Percentiles rank a stretch among this genome's conserved stretches.
Evolutionary conservation across 2,329 filamentous ascomycete species (phyloP).

Genomic region (Hypoxylon sp.): DNA sequence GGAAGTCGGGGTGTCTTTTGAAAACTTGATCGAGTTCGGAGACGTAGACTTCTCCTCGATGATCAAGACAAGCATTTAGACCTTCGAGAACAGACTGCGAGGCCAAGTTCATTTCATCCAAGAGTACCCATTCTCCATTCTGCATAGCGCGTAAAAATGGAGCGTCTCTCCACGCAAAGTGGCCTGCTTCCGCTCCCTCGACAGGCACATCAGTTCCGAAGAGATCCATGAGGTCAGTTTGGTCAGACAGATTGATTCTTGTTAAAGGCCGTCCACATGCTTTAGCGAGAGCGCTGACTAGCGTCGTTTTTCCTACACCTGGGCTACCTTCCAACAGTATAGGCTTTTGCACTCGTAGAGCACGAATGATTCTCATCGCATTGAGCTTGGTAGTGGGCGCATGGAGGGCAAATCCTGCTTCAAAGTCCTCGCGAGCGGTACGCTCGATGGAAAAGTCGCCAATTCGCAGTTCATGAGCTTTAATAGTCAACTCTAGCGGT

Average conservation of each 20-base stretch:
- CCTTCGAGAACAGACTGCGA: conserved; percentile 97
- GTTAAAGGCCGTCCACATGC: conserved; percentile 87
- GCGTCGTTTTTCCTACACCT: conserved; percentile 97
- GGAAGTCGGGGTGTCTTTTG: conserved; percentile 87
- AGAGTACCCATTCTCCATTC: conserved; percentile 92
- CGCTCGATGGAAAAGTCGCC: conserved; percentile 81
- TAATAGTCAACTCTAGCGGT: conserved; percentile 71
- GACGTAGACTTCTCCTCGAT: conserved; percentile 95
- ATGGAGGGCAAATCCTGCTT: conserved; percentile 81
- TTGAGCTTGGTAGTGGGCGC: conserved; percentile 93
- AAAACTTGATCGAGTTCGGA: conserved; percentile 97
- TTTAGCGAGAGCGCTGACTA: conserved; percentile 87
- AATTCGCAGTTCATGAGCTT: conserved; percentile 71
- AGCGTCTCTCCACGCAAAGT: conserved; percentile 95
- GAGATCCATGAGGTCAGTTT: conserved; percentile 97
- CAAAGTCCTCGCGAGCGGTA: conserved; percentile 63
- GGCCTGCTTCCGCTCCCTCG: conserved; percentile 90
- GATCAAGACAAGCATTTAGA: conserved; percentile 95
- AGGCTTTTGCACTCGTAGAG: conserved; percentile 89
- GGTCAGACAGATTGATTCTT: conserved; percentile 96
- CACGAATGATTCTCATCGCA: conserved; percentile 90
- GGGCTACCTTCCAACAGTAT: conserved; percentile 96
- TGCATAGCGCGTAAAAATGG: conserved; percentile 98
- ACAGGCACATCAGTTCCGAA: conserved; percentile 97
- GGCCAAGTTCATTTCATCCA: conserved; percentile 99